Evolutionary conservation across 805 yeast genomes (phyloP), one percentile per base, ranked within the genome.

Genomic region (Sporopachydermia quercuum): DNA sequence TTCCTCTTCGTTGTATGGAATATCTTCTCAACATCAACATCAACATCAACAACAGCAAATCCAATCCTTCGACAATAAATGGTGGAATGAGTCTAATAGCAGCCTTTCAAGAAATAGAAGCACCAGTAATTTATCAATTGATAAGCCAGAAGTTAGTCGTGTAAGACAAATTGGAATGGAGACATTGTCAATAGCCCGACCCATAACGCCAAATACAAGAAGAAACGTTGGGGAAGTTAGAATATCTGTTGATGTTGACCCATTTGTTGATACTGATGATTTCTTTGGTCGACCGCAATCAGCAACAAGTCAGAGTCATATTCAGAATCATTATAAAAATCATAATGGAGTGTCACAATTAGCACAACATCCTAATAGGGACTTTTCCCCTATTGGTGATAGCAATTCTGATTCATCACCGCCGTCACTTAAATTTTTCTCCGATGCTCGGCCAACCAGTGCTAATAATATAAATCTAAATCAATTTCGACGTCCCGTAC

Each of bases 181-280:
- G 39, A 56, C 55, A 1, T 39, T 52, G 15, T 47, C 46, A 17
- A 41, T 45, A 5, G 52, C 54, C 3, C 53, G 48, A 39, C 56
- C 58, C 15, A 44, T 51, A 2, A 38, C 50, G 8, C 42, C 48
- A 3, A 37, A 19, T 14, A 47, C 57, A 4, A 49, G 54, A 39
- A 39, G 52, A 14, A 51, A 61, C 19, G 60, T 57, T 19, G 67
- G 66, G 16, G 67, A 61, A 35, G 63, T 59, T 11, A 34, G 30
- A 23, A 23, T 23, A 8, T 23, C 30, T 23, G 30, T 23, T 23
- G 30, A 23, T 23, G 30, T 23, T n/a, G 30, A 23, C n/a, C 30
- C 30, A 8, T 23, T 23, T 23, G 30, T 23, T n/a, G 30, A 23
- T 23, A 8, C 30, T 8, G 30, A 23, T 23, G 30, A 23, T 23